Base-by-base conservation (phyloP, 2,329 filamentous ascomycete species). In the Paecilomyces sp. region DNA sequence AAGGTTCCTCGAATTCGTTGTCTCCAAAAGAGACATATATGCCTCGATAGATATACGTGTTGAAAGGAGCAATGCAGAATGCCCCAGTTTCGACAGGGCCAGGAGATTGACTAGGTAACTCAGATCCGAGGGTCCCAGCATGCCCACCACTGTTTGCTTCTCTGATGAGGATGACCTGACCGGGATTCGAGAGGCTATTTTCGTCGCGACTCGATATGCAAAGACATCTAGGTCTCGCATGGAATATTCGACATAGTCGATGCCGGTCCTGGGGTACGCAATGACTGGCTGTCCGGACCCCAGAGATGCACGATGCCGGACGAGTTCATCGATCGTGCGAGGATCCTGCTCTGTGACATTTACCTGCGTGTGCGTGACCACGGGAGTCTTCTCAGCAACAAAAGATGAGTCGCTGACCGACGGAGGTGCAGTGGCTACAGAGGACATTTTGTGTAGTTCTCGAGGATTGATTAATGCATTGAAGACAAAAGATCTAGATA, bases 51-150 rank as follows among this genome's bases (percentile, higher is more conserved):
- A 77, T 2, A 85, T 75, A 6, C 83, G 72, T 1, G 81, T 83
- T 0, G 83, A 85, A 1, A 86, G 73, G 34, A 85, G 77, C 1
- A 86, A 70, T 2, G 79, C 75, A 0, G 82, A 79, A 70, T 83
- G 82, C 8, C 84, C 84, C 12, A 86, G 71, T 61, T 82, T 79
- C 30, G 77, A 79, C 55, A 87, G 65, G 0, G 81, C 83, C 53
- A 85, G 75, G 51, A 82, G 72, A 3, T 81, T 80, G 36, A 85
- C 72, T 41, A 85, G 74, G 61, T 83, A 83, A 58, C 83, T 80
- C 9, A 86, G 72, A 62, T 81, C 80, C 0, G 83, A 84, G 0
- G 77, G 75, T 0, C 80, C 82, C 2, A 86, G 70, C 11, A 86
- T 66, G 0, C 78, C 81, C 25, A 85, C 74, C 0, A 80, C 77